phyloP scores from a whole-genome alignment of 2,329 filamentous ascomycete genomes.

The Chalara sp. region DNA sequence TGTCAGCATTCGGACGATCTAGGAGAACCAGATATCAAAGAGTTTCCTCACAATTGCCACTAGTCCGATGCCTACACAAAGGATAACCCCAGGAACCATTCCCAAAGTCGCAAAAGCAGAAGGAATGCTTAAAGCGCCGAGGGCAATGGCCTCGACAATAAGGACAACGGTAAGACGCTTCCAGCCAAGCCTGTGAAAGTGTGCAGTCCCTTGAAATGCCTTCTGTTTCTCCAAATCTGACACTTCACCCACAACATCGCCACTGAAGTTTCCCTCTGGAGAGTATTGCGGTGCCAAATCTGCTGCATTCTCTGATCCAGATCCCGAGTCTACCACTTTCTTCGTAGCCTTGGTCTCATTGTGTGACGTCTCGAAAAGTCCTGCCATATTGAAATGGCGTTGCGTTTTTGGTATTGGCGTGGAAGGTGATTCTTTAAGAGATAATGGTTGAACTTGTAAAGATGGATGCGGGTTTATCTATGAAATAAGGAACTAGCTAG shows the following conservation, averaged over 20 bases:
- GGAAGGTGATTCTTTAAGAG: too few species aligned
- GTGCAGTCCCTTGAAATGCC: not conserved
- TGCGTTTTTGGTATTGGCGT: too few species aligned
- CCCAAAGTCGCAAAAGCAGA: slow-evolving; percentile 6
- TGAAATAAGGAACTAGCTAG: too few species aligned
- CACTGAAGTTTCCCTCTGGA: not conserved
- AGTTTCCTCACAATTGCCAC: slow-evolving; percentile 34
- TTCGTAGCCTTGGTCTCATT: too few species aligned
- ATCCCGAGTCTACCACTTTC: too few species aligned
- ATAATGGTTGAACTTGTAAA: too few species aligned
- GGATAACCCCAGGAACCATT: slow-evolving; percentile 30
- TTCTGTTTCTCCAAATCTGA: not conserved
- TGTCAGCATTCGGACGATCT: slow-evolving; percentile 51
- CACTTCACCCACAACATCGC: not conserved
- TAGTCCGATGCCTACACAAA: slow-evolving; percentile 45
- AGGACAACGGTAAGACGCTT: slow-evolving; percentile 1
- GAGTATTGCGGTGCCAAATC: too few species aligned
- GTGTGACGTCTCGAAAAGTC: too few species aligned
- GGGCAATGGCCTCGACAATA: slow-evolving; percentile 10
- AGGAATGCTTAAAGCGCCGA: slow-evolving; percentile 10
- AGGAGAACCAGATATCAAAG: too few species aligned
- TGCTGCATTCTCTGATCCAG: too few species aligned
- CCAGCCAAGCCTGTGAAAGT: not conserved
- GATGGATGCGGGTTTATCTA: too few species aligned
- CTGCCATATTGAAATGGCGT: too few species aligned